These are phyloP conservation scores for Syzygium jambos DNA, from an alignment of 345 rosid species.

Conservation along the genomic window DNA sequence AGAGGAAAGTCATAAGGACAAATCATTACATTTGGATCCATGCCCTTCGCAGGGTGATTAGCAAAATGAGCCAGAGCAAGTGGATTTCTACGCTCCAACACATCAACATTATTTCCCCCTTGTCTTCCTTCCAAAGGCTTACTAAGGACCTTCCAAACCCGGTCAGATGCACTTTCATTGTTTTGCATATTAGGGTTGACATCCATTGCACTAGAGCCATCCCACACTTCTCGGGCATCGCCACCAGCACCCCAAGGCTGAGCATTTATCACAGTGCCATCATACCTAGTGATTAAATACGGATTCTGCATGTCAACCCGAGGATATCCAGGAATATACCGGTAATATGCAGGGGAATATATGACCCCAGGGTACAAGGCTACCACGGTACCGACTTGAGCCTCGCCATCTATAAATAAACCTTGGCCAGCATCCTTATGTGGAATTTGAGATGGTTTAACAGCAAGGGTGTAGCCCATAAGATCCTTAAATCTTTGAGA, in stretches of 20 bases:
- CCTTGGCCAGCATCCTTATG: conserved; percentile 73
- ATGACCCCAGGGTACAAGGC: conserved; percentile 85
- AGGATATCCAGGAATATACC: conserved; percentile 77
- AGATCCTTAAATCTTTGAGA: conserved; percentile 52
- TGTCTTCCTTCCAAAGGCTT: conserved; percentile 45
- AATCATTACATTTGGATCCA: conserved; percentile 76
- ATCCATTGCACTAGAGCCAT: conserved; percentile 25
- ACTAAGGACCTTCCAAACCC: conserved; percentile 63
- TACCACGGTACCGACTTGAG: conserved; percentile 67
- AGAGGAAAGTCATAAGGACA: conserved; percentile 82
- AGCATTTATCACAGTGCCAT: conserved; percentile 69
- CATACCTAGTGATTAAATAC: conserved; percentile 78
- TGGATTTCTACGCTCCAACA: conserved; percentile 79
- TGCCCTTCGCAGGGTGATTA: conserved; percentile 60
- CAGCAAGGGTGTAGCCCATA: conserved; percentile 51
- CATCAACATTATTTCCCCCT: conserved; percentile 16
- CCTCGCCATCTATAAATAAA: conserved; percentile 72
- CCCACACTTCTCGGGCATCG: conserved; percentile 55
- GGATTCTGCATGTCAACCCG: conserved; percentile 56
- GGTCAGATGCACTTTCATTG: conserved; percentile 44
- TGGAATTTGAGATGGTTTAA: conserved; percentile 61
- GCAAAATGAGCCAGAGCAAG: conserved; percentile 79
- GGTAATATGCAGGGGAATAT: conserved; percentile 65
- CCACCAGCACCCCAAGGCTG: conserved; percentile 85
- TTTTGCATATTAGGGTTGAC: conserved; percentile 8